Evolutionary conservation across 495 filamentous ascomycete species (phyloP).

Genomic region (Penicillium taxi): DNA sequence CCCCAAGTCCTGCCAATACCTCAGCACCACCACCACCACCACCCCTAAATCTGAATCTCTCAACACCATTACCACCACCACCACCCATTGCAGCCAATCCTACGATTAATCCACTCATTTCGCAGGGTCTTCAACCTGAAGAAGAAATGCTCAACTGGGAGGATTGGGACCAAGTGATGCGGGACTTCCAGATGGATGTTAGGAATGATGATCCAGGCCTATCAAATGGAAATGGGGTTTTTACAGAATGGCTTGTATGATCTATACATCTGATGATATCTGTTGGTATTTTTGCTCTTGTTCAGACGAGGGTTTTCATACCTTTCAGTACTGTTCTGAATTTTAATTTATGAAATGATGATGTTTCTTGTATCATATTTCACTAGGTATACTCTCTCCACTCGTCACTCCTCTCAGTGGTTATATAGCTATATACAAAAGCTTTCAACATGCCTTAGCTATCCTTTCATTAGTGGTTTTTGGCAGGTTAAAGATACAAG

Average conservation of each 20-base stretch:
- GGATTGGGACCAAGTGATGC: constrained; percentile 45
- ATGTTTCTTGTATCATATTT: too few relatives aligned
- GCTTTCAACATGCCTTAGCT: too few relatives aligned
- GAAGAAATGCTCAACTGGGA: constrained; percentile 27
- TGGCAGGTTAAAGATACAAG: too few relatives aligned
- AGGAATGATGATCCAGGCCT: constrained; percentile 19
- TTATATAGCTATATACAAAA: too few relatives aligned
- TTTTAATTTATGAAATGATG: too few relatives aligned
- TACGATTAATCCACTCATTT: constrained; percentile 15
- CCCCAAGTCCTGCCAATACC: constrained; percentile 4
- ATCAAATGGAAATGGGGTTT: constrained; percentile 19
- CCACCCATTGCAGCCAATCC: not conserved
- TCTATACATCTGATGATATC: too few relatives aligned
- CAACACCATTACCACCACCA: constrained; percentile 1
- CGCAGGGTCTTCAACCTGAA: constrained; percentile 1
- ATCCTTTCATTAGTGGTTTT: too few relatives aligned
- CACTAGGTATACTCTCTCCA: too few relatives aligned
- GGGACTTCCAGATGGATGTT: constrained; percentile 41
- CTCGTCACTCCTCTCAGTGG: too few relatives aligned
- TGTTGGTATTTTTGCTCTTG: not conserved
- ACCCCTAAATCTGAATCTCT: constrained; percentile 6
- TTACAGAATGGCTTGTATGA: constrained; percentile 30
- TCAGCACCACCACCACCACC: constrained; percentile 3
- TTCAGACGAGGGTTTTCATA: too few relatives aligned
- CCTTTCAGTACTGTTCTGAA: too few relatives aligned